Evolutionary conservation across 805 yeast genomes (phyloP).

Genomic region (Ogataea polymorpha): DNA sequence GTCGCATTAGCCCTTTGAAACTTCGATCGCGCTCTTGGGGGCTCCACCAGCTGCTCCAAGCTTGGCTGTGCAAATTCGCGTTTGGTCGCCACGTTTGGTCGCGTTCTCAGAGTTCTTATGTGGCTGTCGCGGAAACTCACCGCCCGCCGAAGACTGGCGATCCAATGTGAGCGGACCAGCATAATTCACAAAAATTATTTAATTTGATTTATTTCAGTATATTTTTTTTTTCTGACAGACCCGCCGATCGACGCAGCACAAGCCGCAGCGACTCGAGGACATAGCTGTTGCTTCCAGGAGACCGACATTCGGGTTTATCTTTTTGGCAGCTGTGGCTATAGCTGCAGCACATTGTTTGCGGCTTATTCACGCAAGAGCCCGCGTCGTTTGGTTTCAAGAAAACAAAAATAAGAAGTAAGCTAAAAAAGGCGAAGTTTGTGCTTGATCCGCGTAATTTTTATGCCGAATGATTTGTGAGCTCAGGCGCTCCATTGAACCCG

Average conservation of each 20-base stretch:
- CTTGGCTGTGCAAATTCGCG: neutral
- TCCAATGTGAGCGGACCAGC: neutral
- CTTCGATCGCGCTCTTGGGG: neutral
- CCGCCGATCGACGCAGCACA: slow-evolving; percentile 7
- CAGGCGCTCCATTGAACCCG: neutral
- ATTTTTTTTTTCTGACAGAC: neutral
- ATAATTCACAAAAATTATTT: neutral
- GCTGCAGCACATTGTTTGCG: neutral
- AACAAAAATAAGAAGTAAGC: neutral
- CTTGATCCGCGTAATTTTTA: slow-evolving; percentile 10
- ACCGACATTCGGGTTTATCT: neutral
- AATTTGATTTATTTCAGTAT: neutral
- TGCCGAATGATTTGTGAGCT: neutral
- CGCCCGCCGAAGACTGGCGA: neutral
- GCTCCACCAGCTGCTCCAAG: neutral
- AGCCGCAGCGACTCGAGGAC: neutral
- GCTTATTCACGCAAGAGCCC: neutral
- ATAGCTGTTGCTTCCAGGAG: neutral
- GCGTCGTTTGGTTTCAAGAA: slow-evolving; percentile 2
- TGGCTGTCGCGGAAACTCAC: neutral
- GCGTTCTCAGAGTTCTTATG: neutral
- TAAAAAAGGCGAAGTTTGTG: neutral
- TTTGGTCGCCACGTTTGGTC: neutral
- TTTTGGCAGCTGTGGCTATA: neutral
- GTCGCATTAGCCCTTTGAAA: neutral